Base-by-base conservation (phyloP, 1,284 basidiomycete genomes). In the Malassezia obtusa region DNA sequence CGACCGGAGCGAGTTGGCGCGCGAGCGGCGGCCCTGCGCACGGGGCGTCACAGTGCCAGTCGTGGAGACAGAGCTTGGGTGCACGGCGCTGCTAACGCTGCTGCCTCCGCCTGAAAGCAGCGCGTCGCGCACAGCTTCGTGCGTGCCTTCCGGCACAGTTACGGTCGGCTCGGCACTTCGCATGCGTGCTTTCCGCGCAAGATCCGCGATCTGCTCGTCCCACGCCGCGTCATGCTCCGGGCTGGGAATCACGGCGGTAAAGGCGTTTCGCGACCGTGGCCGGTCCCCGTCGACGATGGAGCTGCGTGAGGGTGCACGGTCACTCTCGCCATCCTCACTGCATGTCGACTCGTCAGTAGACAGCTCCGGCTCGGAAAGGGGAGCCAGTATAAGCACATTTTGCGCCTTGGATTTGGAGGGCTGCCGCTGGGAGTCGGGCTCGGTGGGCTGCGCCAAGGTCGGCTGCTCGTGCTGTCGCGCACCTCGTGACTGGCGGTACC, bases 401-500 rank as follows among this genome's bases (percentile, higher is more conserved):
- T 44, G 40, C 30, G 12, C 8, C 4, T 49, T 8, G 10, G 19
- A 4, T 49, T 25, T 9, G 33, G 21, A 11, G 11, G 5, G 9
- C 14, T 25, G 32, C 17, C 11, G 30, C 14, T 31, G 6, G 43
- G 25, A n/a, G 12, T 9, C 6, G 21, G 31, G 19, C 6, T 7
- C 0, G 10, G 31, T 11, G 17, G 12, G 22, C 5, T 12, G 30
- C 22, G 28, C 15, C 28, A 19, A 11, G 14, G 43, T 45, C 15
- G 3, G 24, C 15, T 5, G 15, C n/a, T 10, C 11, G 24, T 14
- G 30, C 30, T 4, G 24, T 28, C 28, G 21, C 32, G 28, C 17
- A 14, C 8, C 11, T 28, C 30, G 21, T 30, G 43, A 36, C 62
- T 86, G 82, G 58, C 82, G 81, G 69, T 85, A 81, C 86, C 86